Evolutionary conservation across 192 early-diverging fungal species (phyloP).

Genomic region (Blastocladiella britannica): DNA sequence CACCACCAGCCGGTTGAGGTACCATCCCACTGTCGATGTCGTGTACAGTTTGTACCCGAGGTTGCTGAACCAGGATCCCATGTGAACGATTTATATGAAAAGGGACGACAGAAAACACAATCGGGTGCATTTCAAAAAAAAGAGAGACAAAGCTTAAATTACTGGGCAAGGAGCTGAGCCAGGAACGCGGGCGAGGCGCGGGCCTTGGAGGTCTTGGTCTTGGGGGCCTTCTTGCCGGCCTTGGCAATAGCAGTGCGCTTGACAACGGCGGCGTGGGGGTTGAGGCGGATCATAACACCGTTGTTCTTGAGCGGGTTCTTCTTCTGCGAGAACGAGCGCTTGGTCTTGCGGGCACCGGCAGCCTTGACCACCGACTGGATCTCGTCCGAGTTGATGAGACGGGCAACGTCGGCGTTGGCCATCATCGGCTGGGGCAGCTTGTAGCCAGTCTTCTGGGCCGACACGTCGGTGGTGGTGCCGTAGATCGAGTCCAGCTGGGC

Average conservation of each 20-base stretch:
- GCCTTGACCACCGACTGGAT: constrained; percentile 81
- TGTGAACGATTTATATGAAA: too few relatives aligned
- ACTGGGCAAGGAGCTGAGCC: background rate
- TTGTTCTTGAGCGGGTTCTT: constrained; percentile 95
- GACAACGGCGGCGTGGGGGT: constrained; percentile 81
- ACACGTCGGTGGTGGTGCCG: constrained; percentile 58
- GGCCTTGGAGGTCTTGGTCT: constrained; percentile 21
- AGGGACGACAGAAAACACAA: too few relatives aligned
- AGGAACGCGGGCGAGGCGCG: constrained; percentile 1
- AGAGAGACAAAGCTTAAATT: too few relatives aligned
- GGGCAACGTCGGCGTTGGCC: constrained; percentile 81
- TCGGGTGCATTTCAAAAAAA: too few relatives aligned
- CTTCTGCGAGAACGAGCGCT: constrained; percentile 90
- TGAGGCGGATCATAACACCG: constrained; percentile 77
- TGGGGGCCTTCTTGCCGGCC: constrained; percentile 27
- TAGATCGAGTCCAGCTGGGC: constrained; percentile 78
- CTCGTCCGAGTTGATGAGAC: constrained; percentile 91
- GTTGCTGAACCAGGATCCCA: too few relatives aligned
- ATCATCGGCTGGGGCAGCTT: constrained; percentile 69
- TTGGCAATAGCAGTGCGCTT: constrained; percentile 25
- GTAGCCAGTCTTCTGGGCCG: constrained; percentile 79
- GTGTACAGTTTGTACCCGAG: too few relatives aligned
- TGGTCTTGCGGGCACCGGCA: constrained; percentile 54
- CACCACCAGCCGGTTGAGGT: too few relatives aligned
- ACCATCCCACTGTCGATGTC: too few relatives aligned